A percentile compares a stretch with the other conserved stretches of the same genome.
Evolutionary conservation across 257 asterid genomes (phyloP).

Genomic region (Misopates orontium): DNA sequence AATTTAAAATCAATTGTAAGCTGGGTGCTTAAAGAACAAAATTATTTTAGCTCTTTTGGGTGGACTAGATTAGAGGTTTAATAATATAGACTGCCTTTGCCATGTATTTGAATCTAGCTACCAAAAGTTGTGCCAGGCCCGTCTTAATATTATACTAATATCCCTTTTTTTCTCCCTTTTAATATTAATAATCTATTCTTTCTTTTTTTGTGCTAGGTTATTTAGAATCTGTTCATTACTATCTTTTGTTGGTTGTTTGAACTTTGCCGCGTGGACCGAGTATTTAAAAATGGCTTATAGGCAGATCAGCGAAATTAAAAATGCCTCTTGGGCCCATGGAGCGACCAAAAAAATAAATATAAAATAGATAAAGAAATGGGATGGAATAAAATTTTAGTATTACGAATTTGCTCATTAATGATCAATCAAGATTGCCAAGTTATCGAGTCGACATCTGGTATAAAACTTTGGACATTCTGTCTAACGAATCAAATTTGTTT

Average conservation of each 20-base stretch:
- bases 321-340: slow-evolving; percentile 8
- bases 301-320: neutral
- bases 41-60: too few species aligned
- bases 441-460: neutral
- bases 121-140: too few species aligned
- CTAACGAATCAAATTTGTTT: neutral
- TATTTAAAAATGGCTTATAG: slow-evolving; percentile 25
- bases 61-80: neutral
- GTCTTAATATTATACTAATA: neutral
- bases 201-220: too few species aligned
- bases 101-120: neutral
- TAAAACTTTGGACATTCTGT: neutral
- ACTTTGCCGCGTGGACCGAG: slow-evolving; percentile 15
- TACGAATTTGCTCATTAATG: neutral
- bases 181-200: neutral
- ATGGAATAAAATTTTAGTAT: neutral
- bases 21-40: too few species aligned
- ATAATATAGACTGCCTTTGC: too few species aligned
- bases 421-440: neutral
- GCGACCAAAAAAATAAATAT: neutral
- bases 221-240: neutral
- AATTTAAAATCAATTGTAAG: too few species aligned
- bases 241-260: neutral
- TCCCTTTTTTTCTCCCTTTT: neutral
- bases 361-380: neutral